Base-by-base conservation (phyloP, 129 eudicot genomes). In the Escallonia rubra region DNA sequence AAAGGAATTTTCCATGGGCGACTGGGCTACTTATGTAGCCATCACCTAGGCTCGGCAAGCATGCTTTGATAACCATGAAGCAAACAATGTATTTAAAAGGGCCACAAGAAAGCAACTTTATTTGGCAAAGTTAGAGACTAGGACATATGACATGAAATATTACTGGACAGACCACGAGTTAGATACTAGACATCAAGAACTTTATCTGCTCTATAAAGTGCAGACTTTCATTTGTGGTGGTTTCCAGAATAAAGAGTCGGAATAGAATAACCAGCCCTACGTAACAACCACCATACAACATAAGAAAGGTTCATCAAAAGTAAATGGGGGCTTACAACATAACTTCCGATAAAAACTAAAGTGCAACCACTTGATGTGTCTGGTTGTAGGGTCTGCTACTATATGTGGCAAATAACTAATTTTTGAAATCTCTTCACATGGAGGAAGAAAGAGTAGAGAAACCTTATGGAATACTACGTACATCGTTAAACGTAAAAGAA, bases 221-320 rank as follows among this genome's bases (percentile, higher is more conserved):
- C 81, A 16, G 82, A 90, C 99, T 89, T 94, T 77, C 97, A 90
- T 94, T 79, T 94, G 97, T 58, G 96, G 93, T 39, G 96, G 99
- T 63, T 94, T 81, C 99, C 99, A 94, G 76, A 84, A 94, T 9
- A 87, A 69, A 2, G 99, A 87, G 69, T 87, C 93, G 6, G 99
- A 85, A 67, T 87, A 94, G 73, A 94, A 94, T 51, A 94, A 73
- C 99, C 99, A 89, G 12, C 99, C 99, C 96, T 94, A n/a, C n/a
- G n/a, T n/a, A n/a, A n/a, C n/a, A n/a, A n/a, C n/a, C n/a, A n/a
- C n/a, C n/a, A n/a, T n/a, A n/a, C n/a, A n/a, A 87, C 34, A 23
- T 23, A 23, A 23, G 34, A 23, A 23, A 23, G 34, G 34, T 23
- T 23, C 34, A 23, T 23, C 34, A 23, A 23, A 23, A 23, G 34